Percentiles rank a stretch among this genome's conserved stretches.
Conservation (phyloP, 352 stramenopile genomes). For the Phytophthora boehmeriae region DNA sequence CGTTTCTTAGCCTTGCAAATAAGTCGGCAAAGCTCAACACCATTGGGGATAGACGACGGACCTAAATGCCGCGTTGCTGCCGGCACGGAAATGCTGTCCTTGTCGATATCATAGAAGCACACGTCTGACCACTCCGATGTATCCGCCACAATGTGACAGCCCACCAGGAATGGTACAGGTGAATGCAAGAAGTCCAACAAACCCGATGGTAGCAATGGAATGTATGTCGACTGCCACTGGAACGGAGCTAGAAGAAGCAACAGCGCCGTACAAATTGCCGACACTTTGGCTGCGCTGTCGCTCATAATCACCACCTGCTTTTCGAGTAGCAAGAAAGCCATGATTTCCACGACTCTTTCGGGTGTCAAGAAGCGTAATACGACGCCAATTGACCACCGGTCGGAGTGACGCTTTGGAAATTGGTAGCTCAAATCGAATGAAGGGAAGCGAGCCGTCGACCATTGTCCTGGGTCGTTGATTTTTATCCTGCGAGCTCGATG, state of each 20-base stretch:
- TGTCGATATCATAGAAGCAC: conserved; percentile 86
- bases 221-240: conserved; percentile 90
- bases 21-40: conserved; percentile 61
- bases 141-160: conserved; percentile 61
- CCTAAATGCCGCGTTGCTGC: conserved; percentile 50
- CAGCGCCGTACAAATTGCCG: conserved; percentile 72
- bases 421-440: conserved; percentile 76
- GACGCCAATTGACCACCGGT: conserved; percentile 75
- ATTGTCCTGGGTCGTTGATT: conserved; percentile 71
- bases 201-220: conserved; percentile 72
- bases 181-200: conserved; percentile 87
- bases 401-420: conserved; percentile 71
- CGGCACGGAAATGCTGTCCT: conserved; percentile 51
- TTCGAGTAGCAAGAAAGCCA: conserved; percentile 75
- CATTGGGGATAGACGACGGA: conserved; percentile 58
- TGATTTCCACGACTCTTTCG: conserved; percentile 69
- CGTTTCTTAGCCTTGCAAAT: conserved; percentile 60
- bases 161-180: conserved; percentile 79
- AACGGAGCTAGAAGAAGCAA: conserved; percentile 78
- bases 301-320: conserved; percentile 86
- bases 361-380: conserved; percentile 64
- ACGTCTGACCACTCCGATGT: conserved; percentile 83
- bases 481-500: conserved; percentile 64
- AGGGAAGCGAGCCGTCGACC: conserved; percentile 62
- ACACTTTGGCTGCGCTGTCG: conserved; percentile 65